Evolutionary conservation across 164 flowering plant species (phyloP).

Genomic region (Tetrastigma voinierianum): DNA sequence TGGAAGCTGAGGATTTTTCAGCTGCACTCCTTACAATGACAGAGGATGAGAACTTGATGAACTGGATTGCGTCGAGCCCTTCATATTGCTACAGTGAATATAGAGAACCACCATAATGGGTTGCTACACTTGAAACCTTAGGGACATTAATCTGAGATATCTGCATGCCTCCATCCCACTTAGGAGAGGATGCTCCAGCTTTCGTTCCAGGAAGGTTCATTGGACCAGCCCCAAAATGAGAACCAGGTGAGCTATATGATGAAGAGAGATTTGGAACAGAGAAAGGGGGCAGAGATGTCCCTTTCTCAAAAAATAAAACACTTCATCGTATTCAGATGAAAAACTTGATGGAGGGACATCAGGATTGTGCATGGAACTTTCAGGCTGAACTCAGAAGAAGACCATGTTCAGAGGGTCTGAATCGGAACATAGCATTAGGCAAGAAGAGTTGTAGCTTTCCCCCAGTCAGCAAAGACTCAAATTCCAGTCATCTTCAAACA

Average conservation of each 20-base stretch:
- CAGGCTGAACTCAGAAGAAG: conserved; percentile 52
- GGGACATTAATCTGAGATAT: conserved; percentile 33
- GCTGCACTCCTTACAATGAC: conserved; percentile 45
- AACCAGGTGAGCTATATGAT: conserved; percentile 37
- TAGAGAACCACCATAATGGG: conserved; percentile 33
- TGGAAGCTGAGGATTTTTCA: conserved; percentile 57
- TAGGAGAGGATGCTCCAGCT: conserved; percentile 54
- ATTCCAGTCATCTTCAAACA: conserved; percentile 79
- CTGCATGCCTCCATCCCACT: conserved; percentile 62
- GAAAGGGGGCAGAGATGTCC: conserved; percentile 36
- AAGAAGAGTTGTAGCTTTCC: conserved; percentile 37
- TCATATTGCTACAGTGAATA: conserved; percentile 50
- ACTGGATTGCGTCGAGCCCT: conserved; percentile 51
- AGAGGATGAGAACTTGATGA: conserved; percentile 52
- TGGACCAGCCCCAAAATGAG: conserved; percentile 51
- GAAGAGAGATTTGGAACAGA: conserved; percentile 41
- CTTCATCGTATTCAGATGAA: conserved; percentile 81
- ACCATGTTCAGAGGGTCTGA: conserved; percentile 44
- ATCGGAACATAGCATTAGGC: conserved; percentile 38
- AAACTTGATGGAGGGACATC: conserved; percentile 52
- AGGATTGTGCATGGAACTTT: conserved; percentile 34
- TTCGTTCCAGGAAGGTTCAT: conserved; percentile 36
- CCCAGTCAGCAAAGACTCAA: conserved; percentile 64
- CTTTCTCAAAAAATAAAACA: conserved; percentile 85
- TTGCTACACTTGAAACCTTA: conserved; percentile 31